These are phyloP conservation scores for Aspergillus bridgeri DNA, from an alignment of 495 filamentous ascomycete genomes.

Conservation along the genomic window DNA sequence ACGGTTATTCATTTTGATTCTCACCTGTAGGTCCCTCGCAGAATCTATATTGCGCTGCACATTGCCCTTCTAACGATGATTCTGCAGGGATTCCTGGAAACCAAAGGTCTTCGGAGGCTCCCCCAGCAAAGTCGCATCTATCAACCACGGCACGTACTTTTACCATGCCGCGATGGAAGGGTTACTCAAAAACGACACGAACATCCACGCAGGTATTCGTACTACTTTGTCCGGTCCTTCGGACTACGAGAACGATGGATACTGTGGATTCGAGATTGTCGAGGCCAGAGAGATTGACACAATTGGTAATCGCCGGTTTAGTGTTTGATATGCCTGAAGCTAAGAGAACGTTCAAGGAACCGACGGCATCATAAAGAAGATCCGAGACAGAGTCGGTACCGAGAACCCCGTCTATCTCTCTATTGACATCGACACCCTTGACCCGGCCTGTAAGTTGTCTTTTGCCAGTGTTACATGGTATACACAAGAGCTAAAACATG, in stretches of 20 bases:
- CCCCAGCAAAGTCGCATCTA: conserved; percentile 58
- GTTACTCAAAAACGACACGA: conserved; percentile 72
- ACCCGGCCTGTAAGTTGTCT: conserved; percentile 66
- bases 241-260: conserved; percentile 79
- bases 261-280: conserved; percentile 79
- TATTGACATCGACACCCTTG: conserved; percentile 86
- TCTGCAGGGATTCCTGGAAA: conserved; percentile 57
- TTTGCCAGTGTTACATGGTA: not conserved
- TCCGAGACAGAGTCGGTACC: conserved; percentile 68
- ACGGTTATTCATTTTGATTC: conserved; percentile 72
- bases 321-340: not conserved
- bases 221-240: conserved; percentile 67
- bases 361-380: conserved; percentile 69
- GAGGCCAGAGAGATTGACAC: conserved; percentile 79
- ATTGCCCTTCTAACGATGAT: too few species aligned
- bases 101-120: conserved; percentile 70
- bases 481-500: too few species aligned
- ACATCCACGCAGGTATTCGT: conserved; percentile 84
- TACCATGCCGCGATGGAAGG: conserved; percentile 68
- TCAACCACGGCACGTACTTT: conserved; percentile 87
- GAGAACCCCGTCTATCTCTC: conserved; percentile 75
- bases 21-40: conserved; percentile 52
- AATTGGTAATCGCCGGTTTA: conserved; percentile 49
- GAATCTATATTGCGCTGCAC: too few species aligned
- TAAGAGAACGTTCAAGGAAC: conserved; percentile 20